Evolutionary conservation across 345 rosid genomes (phyloP).

Genomic region (Salix purpurea): DNA sequence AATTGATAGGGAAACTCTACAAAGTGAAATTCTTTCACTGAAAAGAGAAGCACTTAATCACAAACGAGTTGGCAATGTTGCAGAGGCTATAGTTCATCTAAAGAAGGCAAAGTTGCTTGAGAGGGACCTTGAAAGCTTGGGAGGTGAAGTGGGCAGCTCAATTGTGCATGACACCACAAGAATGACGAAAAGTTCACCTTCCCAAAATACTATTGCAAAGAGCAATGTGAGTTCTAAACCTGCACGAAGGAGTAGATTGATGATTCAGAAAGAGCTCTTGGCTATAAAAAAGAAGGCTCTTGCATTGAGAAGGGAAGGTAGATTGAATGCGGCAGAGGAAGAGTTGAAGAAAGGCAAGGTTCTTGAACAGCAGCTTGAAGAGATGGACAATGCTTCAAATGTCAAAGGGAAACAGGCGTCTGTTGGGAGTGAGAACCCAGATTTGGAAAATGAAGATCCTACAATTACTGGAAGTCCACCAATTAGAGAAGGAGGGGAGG

Average conservation of each 20-base stretch:
- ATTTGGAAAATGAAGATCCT: conserved; percentile 22
- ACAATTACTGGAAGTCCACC: conserved; percentile 22
- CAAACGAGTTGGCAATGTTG: conserved; percentile 54
- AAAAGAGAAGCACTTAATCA: conserved; percentile 63
- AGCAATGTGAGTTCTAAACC: conserved; percentile 26
- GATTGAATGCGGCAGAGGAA: conserved; percentile 61
- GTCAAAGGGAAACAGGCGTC: conserved; percentile 21
- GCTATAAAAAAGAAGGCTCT: conserved; percentile 71
- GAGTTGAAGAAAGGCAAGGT: conserved; percentile 56
- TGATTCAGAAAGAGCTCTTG: conserved; percentile 67
- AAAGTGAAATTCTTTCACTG: conserved; percentile 45
- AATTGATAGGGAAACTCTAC: conserved; percentile 36
- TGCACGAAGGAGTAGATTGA: conserved; percentile 46
- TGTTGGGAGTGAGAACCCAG: conserved; percentile 13
- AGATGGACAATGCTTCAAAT: conserved; percentile 45
- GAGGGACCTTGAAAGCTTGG: conserved; percentile 42
- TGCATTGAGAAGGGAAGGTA: conserved; percentile 72
- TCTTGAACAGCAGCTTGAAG: conserved; percentile 70
- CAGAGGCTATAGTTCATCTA: conserved; percentile 64
- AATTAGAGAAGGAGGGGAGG: conserved; percentile 42
- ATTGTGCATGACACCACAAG: neutral
- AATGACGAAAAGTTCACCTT: conserved; percentile 7
- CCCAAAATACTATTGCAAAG: conserved; percentile 21
- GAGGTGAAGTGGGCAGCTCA: conserved; percentile 12
- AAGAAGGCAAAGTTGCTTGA: conserved; percentile 72